phyloP scores from a whole-genome alignment of 2,329 filamentous ascomycete genomes.

The Paracorniculantispora psalliotae region DNA sequence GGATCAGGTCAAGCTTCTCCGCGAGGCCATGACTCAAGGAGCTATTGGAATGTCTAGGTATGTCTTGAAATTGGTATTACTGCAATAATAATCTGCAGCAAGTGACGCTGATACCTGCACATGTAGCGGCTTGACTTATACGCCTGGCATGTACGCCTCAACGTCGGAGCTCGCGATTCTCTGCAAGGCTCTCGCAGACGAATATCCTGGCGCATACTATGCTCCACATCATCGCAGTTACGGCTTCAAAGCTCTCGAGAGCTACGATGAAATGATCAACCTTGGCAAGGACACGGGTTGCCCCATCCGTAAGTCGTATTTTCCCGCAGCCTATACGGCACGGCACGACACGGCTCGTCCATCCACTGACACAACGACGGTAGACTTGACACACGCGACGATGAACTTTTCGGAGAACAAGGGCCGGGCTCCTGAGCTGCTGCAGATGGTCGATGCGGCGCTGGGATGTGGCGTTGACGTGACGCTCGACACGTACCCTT shows the following conservation, averaged over 20 bases:
- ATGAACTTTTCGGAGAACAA: conserved; percentile 23
- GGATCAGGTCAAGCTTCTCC: conserved; percentile 19
- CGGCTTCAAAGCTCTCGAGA: conserved; percentile 20
- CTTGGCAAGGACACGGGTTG: conserved; percentile 21
- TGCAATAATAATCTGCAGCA: too few relatives aligned
- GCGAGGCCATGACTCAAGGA: conserved; percentile 20
- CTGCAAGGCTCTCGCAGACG: conserved; percentile 18
- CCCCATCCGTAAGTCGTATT: conserved; percentile 19
- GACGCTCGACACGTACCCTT: conserved; percentile 22
- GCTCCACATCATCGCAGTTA: conserved; percentile 24
- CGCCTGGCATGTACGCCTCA: conserved; percentile 24
- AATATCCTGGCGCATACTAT: conserved; percentile 21
- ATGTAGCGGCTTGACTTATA: conserved; percentile 21
- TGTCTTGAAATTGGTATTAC: too few relatives aligned
- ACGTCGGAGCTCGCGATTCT: conserved; percentile 21
- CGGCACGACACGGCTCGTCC: neutral
- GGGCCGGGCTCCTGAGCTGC: conserved; percentile 18
- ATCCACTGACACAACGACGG: neutral
- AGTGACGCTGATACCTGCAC: neutral
- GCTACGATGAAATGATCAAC: conserved; percentile 22
- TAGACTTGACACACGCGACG: conserved; percentile 22
- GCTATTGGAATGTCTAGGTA: conserved; percentile 23
- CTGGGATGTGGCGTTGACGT: conserved; percentile 19
- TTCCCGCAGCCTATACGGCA: too few relatives aligned
- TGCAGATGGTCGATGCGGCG: conserved; percentile 20